Base-by-base conservation (phyloP, 352 stramenopile species). In the Thalassiosira exigua region DNA sequence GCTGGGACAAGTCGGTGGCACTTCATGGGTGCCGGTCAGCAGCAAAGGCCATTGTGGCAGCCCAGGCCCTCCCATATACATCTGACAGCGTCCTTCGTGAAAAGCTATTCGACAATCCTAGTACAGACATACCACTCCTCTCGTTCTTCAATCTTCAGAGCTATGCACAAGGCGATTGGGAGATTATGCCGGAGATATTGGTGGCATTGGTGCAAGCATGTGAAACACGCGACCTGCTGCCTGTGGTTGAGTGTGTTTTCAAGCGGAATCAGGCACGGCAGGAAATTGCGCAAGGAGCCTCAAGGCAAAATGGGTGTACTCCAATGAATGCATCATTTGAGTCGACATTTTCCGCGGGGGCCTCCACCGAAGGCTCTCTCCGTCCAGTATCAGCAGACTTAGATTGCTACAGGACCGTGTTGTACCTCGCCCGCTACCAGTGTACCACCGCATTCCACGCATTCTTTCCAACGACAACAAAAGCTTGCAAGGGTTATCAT, bases 381-480 rank as follows among this genome's bases (percentile, higher is more conserved):
- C 24, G 26, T 14, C 36, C 56, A 39, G 41, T 53, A 62, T 65
- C 71, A 17, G 50, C 68, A 32, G 82, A 90, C 74, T 41, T 92
- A 11, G 89, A 94, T 75, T 89, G 79, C 48, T 94, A 94, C 70
- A 69, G 85, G 57, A 93, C 87, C 0, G 57, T 92, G 39, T 70
- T 91, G 32, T 94, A 94, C 66, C 70, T 94, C 24, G 85, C 84
- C 32, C 86, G 88, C 42, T 94, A 94, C 71, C 89, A 94, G 62
- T 94, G 89, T 30, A 90, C 87, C 2, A 91, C 79, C 4, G 89
- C 87, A 44, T 94, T 94, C 58, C 89, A 94, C 75, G 80, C 75
- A 17, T 94, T 94, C 65, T 94, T 94, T 59, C 89, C 86, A 29
- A 82, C 89, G 33, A 87, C 75, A 17, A 65, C 71, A 3, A 90